These are phyloP conservation scores for Candida dajiaensis DNA, from an alignment of 805 yeast genomes.

Conservation along the genomic window DNA sequence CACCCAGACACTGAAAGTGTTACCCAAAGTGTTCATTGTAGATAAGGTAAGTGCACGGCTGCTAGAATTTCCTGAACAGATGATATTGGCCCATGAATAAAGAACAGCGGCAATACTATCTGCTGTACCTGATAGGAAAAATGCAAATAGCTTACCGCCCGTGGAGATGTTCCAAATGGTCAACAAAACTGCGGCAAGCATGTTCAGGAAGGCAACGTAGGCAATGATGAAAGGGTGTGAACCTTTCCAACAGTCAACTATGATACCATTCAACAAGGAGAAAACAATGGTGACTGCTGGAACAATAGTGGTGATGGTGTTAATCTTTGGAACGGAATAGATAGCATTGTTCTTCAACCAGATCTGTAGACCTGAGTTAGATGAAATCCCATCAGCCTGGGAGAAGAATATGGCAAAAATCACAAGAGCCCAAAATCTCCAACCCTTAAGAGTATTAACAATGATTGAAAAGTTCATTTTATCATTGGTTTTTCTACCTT, in stretches of 20 bases:
- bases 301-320: constrained; percentile 45
- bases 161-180: constrained; percentile 44
- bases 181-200: constrained; percentile 3
- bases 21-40: constrained; percentile 45
- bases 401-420: constrained; percentile 31
- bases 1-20: constrained; percentile 50
- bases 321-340: constrained; percentile 36
- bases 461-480: constrained; percentile 9
- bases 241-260: constrained; percentile 24
- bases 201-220: constrained; percentile 27
- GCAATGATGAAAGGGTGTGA: constrained; percentile 24
- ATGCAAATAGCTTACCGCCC: constrained; percentile 55
- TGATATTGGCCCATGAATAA: constrained; percentile 56
- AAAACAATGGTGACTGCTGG: constrained; percentile 36
- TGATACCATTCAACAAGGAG: constrained; percentile 25
- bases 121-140: constrained; percentile 48
- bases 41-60: constrained; percentile 47
- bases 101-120: constrained; percentile 58
- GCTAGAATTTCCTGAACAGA: constrained; percentile 47
- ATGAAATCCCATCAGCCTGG: constrained; percentile 29
- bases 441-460: constrained; percentile 11
- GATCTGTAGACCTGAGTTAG: constrained; percentile 27
- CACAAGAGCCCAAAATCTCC: constrained; percentile 33
- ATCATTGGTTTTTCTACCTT: constrained; percentile 19
- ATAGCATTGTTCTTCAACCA: constrained; percentile 41